Percentiles rank a stretch among this genome's conserved stretches.
These are phyloP conservation scores for Calonectria crousiana DNA, from an alignment of 2,329 filamentous ascomycete genomes.

Conservation along the genomic window DNA sequence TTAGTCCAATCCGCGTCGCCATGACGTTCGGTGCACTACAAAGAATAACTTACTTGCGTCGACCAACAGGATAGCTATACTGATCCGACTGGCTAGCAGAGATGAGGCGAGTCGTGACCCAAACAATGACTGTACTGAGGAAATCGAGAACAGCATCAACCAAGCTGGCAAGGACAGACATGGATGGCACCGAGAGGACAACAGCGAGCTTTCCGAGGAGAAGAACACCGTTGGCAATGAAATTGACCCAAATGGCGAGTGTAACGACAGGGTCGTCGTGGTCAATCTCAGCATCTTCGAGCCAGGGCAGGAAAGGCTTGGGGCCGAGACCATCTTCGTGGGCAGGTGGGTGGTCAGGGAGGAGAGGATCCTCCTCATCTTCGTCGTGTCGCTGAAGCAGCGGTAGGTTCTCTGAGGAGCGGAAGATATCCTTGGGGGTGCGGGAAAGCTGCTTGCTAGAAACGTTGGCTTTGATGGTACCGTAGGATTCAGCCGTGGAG, in stretches of 20 bases:
- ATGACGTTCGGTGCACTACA: neutral
- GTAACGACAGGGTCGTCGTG: constrained; percentile 81
- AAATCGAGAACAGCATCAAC: constrained; percentile 87
- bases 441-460: constrained; percentile 71
- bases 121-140: constrained; percentile 84
- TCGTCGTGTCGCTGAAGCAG: constrained; percentile 65
- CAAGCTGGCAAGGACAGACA: constrained; percentile 83
- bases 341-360: constrained; percentile 31
- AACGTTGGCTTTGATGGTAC: constrained; percentile 48
- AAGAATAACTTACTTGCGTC: constrained; percentile 62
- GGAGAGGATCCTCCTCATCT: constrained; percentile 54
- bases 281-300: constrained; percentile 79
- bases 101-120: constrained; percentile 81
- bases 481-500: constrained; percentile 44
- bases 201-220: constrained; percentile 83
- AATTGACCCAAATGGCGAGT: constrained; percentile 89
- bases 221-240: constrained; percentile 81
- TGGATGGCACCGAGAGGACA: constrained; percentile 81
- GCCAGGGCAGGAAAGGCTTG: constrained; percentile 73
- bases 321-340: constrained; percentile 50
- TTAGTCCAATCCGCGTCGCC: constrained; percentile 30
- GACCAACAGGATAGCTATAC: constrained; percentile 83
- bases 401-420: constrained; percentile 76
- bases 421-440: constrained; percentile 89
- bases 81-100: constrained; percentile 74